A percentile compares a stretch with the other conserved stretches of the same genome.
These are phyloP conservation scores for Suillus paluster DNA, from an alignment of 768 basidiomycete species.

Conservation along the genomic window DNA sequence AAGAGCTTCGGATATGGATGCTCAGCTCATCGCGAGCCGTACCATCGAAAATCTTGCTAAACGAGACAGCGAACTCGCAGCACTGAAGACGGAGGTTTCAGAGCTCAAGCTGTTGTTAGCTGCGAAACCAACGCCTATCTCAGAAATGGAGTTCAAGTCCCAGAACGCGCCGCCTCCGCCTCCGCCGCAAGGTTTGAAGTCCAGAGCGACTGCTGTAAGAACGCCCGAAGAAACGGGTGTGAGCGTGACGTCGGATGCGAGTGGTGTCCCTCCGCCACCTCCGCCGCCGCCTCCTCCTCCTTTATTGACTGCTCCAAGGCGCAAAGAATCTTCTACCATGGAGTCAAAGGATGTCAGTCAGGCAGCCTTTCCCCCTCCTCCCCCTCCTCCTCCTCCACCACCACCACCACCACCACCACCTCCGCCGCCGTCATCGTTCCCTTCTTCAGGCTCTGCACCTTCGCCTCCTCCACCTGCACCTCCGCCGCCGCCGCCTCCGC, in stretches of 20 bases:
- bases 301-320: slow-evolving; percentile 9
- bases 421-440: slow-evolving; percentile 15
- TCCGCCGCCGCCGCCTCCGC: slow-evolving; percentile 32
- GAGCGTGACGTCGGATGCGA: slow-evolving; percentile 4
- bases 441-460: slow-evolving; percentile 14
- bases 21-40: slow-evolving; percentile 68
- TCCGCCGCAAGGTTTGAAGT: slow-evolving; percentile 39
- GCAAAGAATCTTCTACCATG: slow-evolving; percentile 19
- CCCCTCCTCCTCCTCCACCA: slow-evolving; percentile 38
- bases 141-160: slow-evolving; percentile 74
- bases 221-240: background rate
- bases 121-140: slow-evolving; percentile 52
- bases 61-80: slow-evolving; percentile 67
- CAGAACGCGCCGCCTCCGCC: slow-evolving; percentile 69
- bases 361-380: slow-evolving; percentile 14
- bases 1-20: slow-evolving; percentile 59
- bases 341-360: background rate
- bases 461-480: slow-evolving; percentile 37
- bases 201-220: background rate
- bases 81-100: slow-evolving; percentile 53
- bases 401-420: slow-evolving; percentile 36
- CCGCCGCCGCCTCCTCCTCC: slow-evolving; percentile 27
- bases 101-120: slow-evolving; percentile 55
- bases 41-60: slow-evolving; percentile 70
- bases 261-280: slow-evolving; percentile 18